phyloP scores from a whole-genome alignment of 768 basidiomycete genomes.

The Termitomyces sp. region DNA sequence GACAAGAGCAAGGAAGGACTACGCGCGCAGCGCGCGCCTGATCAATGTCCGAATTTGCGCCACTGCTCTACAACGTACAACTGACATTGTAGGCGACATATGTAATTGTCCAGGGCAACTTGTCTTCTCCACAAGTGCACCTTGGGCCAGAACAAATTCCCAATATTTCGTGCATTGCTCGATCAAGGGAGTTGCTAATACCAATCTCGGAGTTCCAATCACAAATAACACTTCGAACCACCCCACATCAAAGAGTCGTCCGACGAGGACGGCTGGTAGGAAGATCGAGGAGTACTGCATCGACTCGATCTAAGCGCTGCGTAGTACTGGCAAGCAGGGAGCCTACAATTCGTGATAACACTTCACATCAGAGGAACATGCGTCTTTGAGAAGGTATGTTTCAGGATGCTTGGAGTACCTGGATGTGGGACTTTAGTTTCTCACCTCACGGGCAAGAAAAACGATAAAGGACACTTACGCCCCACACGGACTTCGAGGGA shows the following conservation, averaged over 20 bases:
- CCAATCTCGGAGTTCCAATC: conserved; percentile 38
- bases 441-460: neutral
- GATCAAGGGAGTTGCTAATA: conserved; percentile 47
- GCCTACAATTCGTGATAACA: neutral
- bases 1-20: no score
- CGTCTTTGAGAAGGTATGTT: conserved; percentile 35
- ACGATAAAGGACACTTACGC: conserved; percentile 32
- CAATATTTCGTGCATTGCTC: conserved; percentile 61
- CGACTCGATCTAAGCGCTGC: conserved; percentile 32
- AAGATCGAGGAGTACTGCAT: conserved; percentile 46
- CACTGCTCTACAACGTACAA: neutral
- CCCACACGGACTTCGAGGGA: conserved; percentile 44
- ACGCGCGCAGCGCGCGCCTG: neutral
- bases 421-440: neutral
- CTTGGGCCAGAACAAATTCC: conserved; percentile 67
- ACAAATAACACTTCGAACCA: conserved; percentile 47
- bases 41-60: neutral
- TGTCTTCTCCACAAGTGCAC: conserved; percentile 49
- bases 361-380: conserved; percentile 50
- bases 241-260: conserved; percentile 62
- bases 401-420: conserved; percentile 65
- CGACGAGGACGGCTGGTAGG: conserved; percentile 46
- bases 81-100: neutral
- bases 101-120: neutral
- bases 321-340: neutral